Conservation (phyloP, 768 basidiomycete species). For the Leucogyrophana mollusca region DNA sequence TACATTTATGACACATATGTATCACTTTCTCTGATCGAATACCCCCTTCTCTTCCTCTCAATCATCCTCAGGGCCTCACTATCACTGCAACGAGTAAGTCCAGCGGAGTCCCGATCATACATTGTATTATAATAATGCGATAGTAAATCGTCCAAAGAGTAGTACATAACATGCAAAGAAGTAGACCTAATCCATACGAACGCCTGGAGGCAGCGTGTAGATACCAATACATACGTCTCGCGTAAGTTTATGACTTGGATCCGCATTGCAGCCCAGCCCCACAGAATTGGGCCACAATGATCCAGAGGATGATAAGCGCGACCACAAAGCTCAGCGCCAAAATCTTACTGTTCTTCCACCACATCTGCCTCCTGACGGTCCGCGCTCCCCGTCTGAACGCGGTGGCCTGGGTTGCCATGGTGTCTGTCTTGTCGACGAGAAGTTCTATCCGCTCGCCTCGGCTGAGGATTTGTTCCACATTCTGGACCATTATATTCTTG, state of each 20-base stretch:
- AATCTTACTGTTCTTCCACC: constrained; percentile 82
- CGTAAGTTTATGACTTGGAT: neutral
- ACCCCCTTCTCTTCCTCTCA: too few species aligned
- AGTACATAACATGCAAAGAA: too few species aligned
- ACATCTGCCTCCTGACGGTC: constrained; percentile 80
- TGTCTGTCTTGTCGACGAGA: constrained; percentile 96
- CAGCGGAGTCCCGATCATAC: too few species aligned
- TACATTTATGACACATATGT: neutral
- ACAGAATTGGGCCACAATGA: constrained; percentile 88
- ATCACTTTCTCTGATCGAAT: too few species aligned
- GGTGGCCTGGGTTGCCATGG: constrained; percentile 90
- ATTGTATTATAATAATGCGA: too few species aligned
- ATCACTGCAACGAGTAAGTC: too few species aligned
- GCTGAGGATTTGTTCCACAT: constrained; percentile 93
- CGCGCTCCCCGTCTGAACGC: constrained; percentile 90
- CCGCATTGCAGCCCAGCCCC: constrained; percentile 76
- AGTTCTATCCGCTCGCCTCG: constrained; percentile 95
- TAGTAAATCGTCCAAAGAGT: too few species aligned
- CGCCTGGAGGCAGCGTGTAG: too few species aligned
- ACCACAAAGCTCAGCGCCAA: constrained; percentile 68
- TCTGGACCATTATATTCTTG: constrained; percentile 98
- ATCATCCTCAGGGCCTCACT: too few species aligned
- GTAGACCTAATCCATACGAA: too few species aligned
- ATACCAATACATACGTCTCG: too few species aligned
- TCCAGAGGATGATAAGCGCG: constrained; percentile 71